A percentile compares a stretch with the other conserved stretches of the same genome.
phyloP scores from a whole-genome alignment of 768 basidiomycete genomes.

The Naganishia vishniacii region DNA sequence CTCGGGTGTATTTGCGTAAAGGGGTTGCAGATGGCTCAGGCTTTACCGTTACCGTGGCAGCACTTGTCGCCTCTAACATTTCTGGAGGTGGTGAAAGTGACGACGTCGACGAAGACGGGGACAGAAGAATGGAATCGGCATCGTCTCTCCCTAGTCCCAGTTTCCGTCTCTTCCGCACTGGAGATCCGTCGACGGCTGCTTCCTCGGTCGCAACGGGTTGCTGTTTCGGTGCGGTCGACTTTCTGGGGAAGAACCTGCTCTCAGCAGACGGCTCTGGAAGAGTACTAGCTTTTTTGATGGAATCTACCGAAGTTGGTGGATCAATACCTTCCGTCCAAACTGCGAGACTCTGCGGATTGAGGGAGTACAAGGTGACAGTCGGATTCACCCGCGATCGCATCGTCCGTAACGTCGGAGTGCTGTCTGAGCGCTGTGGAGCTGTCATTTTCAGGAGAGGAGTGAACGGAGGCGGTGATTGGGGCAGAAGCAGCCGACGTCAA shows the following conservation, averaged over 20 bases:
- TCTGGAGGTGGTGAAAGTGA: neutral
- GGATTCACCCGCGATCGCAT: neutral
- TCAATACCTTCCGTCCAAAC: too few species aligned
- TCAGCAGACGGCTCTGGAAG: too few species aligned
- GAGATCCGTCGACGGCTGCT: neutral
- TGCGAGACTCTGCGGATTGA: neutral
- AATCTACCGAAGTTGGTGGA: too few species aligned
- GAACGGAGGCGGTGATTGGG: too few species aligned
- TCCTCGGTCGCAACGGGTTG: neutral
- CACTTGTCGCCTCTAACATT: neutral
- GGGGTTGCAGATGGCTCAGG: slow-evolving; percentile 2
- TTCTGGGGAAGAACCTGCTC: slow-evolving; percentile 1
- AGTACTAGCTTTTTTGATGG: too few species aligned
- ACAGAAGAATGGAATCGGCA: neutral
- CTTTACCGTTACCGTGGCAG: neutral
- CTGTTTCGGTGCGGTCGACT: neutral
- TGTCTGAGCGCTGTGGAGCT: neutral
- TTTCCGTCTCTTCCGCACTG: neutral
- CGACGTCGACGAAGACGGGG: neutral
- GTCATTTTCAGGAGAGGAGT: neutral
- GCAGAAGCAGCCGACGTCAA: too few species aligned
- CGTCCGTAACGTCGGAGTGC: neutral
- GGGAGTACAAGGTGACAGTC: neutral
- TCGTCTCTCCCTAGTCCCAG: neutral
- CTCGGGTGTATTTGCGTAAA: neutral